Evolutionary conservation across 306 rosid genomes (phyloP).

Genomic region (Adenanthera pavonina): DNA sequence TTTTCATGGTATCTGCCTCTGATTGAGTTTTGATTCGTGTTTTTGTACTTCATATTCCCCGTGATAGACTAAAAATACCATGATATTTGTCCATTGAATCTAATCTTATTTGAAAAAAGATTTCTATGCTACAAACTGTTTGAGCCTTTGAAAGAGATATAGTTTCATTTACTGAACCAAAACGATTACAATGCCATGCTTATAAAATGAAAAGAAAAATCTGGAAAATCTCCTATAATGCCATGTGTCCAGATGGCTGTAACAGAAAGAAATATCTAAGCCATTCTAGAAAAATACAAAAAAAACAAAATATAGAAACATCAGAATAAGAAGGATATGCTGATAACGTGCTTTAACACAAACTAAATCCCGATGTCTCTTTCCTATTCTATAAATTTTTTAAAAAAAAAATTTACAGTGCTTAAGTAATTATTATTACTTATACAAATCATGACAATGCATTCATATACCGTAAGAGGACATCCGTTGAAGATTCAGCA

Average conservation of each 20-base stretch:
- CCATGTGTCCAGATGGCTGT: no score
- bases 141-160: no score
- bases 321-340: no score
- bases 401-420: no score
- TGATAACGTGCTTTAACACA: no score
- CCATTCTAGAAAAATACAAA: no score
- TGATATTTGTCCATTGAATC: background rate
- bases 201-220: no score
- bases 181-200: no score
- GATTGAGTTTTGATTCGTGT: conserved; percentile 39
- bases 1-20: background rate
- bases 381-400: background rate
- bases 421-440: background rate
- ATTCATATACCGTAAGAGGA: background rate
- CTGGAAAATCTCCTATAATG: no score
- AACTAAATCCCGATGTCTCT: background rate
- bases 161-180: no score
- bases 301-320: no score
- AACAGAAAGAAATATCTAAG: no score
- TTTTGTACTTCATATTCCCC: conserved; percentile 12
- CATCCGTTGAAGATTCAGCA: background rate
- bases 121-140: background rate
- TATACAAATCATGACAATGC: background rate
- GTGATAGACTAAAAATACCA: background rate
- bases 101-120: conserved; percentile 13